Evolutionary conservation across 805 yeast genomes (phyloP), one percentile per base, ranked within the genome.

Genomic region (Candida ponderosae): DNA sequence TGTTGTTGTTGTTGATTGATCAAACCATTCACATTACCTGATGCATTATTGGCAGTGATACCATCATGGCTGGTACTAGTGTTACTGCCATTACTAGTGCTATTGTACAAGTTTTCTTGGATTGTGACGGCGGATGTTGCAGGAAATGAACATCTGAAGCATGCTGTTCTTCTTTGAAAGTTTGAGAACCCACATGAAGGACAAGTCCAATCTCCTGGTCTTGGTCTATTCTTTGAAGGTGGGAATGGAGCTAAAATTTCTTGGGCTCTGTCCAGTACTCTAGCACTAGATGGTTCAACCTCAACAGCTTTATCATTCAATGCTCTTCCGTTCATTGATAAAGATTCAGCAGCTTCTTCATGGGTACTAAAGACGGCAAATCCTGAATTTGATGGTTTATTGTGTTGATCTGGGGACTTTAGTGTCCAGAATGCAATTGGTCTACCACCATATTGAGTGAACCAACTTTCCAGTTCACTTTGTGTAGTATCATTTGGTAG

Each of bases 201-300:
- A 59, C 97, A 89, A n/a, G 84, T 85, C 97, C 97, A 89, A 57
- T 89, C 97, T 17, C 97, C 97, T 0, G 97, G 97, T 53, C 97
- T 70, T 18, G 96, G 95, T 50, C 93, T 71, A 59, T 89, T 88
- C 47, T 86, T 82, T 27, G 79, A 73, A 23, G 81, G 77, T 14
- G 96, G 95, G 62, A 89, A 89, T 4, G 94, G 87, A 0, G 85
- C 72, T 41, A 89, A 64, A 31, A 89, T 72, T 29, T 83, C 95
- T 47, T 77, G 82, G 1, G 96, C 95, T 42, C 77, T 72, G 46
- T 86, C 96, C 34, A 89, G 65, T 3, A 89, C 84, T 30, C 72
- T 63, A 4, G 80, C 72, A 31, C 93, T 80, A 1, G 95, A 85
- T 2, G 97, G 95, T 48, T 85, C 90, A 6, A 89, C 81, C 55